These are phyloP conservation scores for Boletus coccyginus DNA, from an alignment of 768 basidiomycete species.

Conservation along the genomic window DNA sequence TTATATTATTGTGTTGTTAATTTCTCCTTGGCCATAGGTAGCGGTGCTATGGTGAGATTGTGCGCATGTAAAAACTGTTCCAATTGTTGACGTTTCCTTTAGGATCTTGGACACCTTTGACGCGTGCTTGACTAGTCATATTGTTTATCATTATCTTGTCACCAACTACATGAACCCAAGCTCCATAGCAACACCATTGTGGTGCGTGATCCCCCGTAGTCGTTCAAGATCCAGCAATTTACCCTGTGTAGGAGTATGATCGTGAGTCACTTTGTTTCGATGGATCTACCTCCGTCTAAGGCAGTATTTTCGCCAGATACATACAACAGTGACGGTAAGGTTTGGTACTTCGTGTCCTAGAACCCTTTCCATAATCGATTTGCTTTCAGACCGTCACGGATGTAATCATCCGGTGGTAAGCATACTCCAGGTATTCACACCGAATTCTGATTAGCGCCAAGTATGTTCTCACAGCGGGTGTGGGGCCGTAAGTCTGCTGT, in stretches of 20 bases:
- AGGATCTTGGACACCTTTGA: constrained; percentile 55
- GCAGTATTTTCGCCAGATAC: constrained; percentile 36
- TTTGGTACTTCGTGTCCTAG: neutral
- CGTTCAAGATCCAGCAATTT: neutral
- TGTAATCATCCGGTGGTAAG: constrained; percentile 45
- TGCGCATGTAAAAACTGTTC: neutral
- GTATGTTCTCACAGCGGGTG: constrained; percentile 50
- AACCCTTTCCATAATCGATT: neutral
- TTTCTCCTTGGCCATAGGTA: constrained; percentile 33
- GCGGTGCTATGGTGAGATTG: constrained; percentile 14
- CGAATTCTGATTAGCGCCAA: constrained; percentile 10
- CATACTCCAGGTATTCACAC: neutral
- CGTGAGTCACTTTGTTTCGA: constrained; percentile 32
- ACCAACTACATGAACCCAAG: constrained; percentile 49
- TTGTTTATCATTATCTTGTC: constrained; percentile 58
- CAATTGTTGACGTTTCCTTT: neutral
- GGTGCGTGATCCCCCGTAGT: constrained; percentile 30
- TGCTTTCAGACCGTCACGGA: constrained; percentile 43
- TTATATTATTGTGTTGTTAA: constrained; percentile 24
- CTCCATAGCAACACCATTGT: constrained; percentile 44
- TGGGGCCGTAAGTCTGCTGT: constrained; percentile 42
- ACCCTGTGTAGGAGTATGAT: constrained; percentile 44
- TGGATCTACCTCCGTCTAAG: neutral
- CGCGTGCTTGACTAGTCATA: constrained; percentile 48
- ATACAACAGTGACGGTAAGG: constrained; percentile 53